Base-by-base conservation (phyloP, 495 filamentous ascomycete species). In the Apodospora peruviana region DNA sequence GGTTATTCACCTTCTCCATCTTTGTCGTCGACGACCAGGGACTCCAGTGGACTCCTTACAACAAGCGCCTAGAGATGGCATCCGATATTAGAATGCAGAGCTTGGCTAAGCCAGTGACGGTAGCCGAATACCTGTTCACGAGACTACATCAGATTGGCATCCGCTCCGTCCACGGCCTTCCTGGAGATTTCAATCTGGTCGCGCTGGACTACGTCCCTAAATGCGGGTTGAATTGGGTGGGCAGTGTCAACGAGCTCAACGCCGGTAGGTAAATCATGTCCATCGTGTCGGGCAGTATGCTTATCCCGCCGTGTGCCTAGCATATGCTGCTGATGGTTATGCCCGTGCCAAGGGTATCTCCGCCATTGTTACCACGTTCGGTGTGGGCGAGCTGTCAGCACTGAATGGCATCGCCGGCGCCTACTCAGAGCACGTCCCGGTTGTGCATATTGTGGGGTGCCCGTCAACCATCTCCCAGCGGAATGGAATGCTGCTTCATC, bases 381-480 rank as follows among this genome's bases (percentile, higher is more conserved):
- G 87, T 23, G 86, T 90, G 14, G 87, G 87, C 21, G 88, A 91
- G 59, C 71, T 91, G 4, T 87, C 83, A 3, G 85, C 85, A 27
- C 61, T 89, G 48, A 89, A 88, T 51, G 86, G 80, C 12, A 66
- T 88, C 29, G 85, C 83, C 5, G 86, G 86, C 27, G 75, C 83
- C 45, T 89, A 80, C 65, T 79, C 84, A 2, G 88, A 95, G 65
- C 78, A 79, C 50, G 81, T 89, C 1, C 85, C 87, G 0, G 71
- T 95, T 11, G 78, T 91, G 18, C 89, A 95, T 60, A 87, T 95
- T 44, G 87, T 94, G 25, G 89, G 89, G 2, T 77, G 76, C 37
- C 85, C 85, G 0, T 74, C 75, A 5, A 85, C 75, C 24, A 59
- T 72, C 37, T 75, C 78, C 5, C 82, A 86, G 58, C 70, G 67